A percentile compares a stretch with the other conserved stretches of the same genome.
These are phyloP conservation scores for Crucibulum laeve DNA, from an alignment of 768 basidiomycete species.

Conservation along the genomic window DNA sequence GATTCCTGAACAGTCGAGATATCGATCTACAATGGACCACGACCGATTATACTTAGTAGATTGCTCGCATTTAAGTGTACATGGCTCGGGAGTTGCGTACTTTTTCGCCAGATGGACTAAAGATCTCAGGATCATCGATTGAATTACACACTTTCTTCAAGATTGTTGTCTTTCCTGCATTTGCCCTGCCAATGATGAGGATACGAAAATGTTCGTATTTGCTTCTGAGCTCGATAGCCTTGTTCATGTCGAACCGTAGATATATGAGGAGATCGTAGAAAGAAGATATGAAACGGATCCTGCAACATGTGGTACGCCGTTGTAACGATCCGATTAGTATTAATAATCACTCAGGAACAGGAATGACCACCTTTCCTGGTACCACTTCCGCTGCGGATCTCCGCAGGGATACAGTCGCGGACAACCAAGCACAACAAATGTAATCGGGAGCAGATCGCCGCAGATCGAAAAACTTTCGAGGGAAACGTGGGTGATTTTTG, in stretches of 20 bases:
- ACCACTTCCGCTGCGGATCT: no score
- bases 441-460: no score
- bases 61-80: constrained; percentile 11
- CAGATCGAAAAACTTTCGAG: no score
- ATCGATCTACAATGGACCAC: background rate
- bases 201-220: constrained; percentile 28
- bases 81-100: no score
- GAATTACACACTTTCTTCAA: constrained; percentile 32
- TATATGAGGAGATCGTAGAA: background rate
- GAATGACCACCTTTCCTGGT: no score
- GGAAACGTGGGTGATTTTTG: no score
- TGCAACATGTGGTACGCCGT: no score
- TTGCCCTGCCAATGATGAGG: constrained; percentile 35
- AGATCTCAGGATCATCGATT: constrained; percentile 23
- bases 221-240: constrained; percentile 9
- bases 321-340: no score
- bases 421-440: no score
- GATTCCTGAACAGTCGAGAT: constrained; percentile 9
- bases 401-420: no score
- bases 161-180: constrained; percentile 37
- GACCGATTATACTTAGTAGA: constrained; percentile 11
- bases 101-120: background rate
- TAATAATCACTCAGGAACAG: no score
- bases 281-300: background rate
- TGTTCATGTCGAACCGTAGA: background rate